phyloP scores from a whole-genome alignment of 2,329 filamentous ascomycete genomes.

The Pseudogymnoascus sp. region DNA sequence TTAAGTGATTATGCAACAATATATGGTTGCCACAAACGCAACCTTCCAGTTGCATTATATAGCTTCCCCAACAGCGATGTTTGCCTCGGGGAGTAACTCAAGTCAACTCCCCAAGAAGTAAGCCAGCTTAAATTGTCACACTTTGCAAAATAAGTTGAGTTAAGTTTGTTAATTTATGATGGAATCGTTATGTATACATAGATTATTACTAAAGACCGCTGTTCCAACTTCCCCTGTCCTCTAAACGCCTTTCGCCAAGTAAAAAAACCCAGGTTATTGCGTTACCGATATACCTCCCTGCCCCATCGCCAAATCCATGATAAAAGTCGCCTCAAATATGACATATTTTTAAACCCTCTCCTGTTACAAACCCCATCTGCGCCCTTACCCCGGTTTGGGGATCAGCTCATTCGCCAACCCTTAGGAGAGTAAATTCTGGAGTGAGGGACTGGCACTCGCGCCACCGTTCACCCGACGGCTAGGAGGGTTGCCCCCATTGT shows the following conservation, averaged over 20 bases:
- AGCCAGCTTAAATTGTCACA: neutral
- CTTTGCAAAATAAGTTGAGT: neutral
- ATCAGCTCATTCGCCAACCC: neutral
- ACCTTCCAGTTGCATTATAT: no score
- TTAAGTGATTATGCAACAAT: no score
- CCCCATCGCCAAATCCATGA: neutral
- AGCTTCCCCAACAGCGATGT: no score
- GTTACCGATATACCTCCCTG: neutral
- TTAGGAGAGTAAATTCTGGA: conserved; percentile 65
- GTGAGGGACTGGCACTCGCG: conserved; percentile 69
- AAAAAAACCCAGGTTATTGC: neutral
- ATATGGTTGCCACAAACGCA: no score
- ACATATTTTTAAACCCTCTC: neutral
- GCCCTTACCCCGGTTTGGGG: neutral
- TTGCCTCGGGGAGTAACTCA: no score
- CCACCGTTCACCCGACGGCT: conserved; percentile 44
- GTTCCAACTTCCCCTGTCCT: neutral
- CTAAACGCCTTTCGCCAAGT: neutral
- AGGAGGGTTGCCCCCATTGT: conserved; percentile 24
- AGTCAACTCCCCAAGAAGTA: no score
- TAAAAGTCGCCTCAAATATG: neutral
- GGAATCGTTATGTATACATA: conserved; percentile 1
- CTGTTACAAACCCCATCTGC: neutral
- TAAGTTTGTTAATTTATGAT: neutral
- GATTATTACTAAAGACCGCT: neutral